A percentile compares a stretch with the other conserved stretches of the same genome.
phyloP scores from a whole-genome alignment of 306 rosid species.

The Cicer bijugum region DNA sequence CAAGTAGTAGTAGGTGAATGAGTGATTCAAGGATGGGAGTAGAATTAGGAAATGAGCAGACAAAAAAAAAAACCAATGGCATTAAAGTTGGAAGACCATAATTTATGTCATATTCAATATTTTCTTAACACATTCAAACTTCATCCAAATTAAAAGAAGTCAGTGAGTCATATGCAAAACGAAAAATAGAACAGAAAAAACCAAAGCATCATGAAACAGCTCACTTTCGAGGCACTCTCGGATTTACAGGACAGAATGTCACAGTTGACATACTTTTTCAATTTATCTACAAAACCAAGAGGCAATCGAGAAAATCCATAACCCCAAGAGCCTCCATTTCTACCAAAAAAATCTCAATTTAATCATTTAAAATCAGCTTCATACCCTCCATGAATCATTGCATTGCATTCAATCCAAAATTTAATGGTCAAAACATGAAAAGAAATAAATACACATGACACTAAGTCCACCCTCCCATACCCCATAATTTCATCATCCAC shows the following conservation, averaged over 20 bases:
- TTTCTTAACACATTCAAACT: constrained; percentile 13
- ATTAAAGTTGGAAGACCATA: not conserved
- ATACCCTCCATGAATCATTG: not conserved
- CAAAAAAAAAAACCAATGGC: not conserved
- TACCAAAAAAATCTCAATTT: constrained; percentile 7
- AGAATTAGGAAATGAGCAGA: constrained; percentile 21
- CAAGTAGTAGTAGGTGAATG: constrained; percentile 8
- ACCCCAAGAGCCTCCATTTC: constrained; percentile 9
- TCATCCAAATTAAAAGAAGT: constrained; percentile 2
- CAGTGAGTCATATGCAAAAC: not conserved
- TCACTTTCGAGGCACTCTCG: not conserved
- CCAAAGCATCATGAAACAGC: constrained; percentile 12
- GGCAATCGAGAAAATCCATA: not conserved
- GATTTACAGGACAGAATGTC: constrained; percentile 4
- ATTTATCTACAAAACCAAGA: constrained; percentile 1
- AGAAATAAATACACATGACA: not conserved
- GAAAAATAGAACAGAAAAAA: not conserved
- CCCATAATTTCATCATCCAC: not conserved
- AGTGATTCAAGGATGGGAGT: constrained; percentile 1
- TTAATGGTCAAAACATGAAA: constrained; percentile 5
- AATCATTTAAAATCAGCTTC: not conserved
- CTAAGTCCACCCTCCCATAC: not conserved
- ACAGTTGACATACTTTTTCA: constrained; percentile 6
- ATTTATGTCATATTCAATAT: constrained; percentile 8
- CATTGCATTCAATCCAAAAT: constrained; percentile 6